Conservation (phyloP, 352 stramenopile genomes). For the Phytophthora sansomeana region DNA sequence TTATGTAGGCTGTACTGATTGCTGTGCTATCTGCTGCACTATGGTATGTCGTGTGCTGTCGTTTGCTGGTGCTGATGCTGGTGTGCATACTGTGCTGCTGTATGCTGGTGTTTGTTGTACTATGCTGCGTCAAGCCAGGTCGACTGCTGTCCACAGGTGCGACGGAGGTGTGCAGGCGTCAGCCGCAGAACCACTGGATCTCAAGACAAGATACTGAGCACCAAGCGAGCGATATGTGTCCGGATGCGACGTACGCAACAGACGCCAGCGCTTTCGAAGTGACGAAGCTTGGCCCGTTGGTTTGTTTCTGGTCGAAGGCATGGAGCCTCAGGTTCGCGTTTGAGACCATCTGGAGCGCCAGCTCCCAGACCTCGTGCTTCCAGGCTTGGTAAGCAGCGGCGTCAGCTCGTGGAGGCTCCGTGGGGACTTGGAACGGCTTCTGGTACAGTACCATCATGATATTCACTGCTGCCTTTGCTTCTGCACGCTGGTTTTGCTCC, state of each 20-base stretch:
- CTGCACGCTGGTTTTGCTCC: conserved; percentile 6
- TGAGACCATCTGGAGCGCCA: background rate
- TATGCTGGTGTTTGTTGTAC: too few species aligned
- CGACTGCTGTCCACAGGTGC: background rate
- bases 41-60: too few species aligned
- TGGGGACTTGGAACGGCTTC: background rate
- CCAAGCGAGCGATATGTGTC: background rate
- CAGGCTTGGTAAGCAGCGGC: background rate
- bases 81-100: background rate
- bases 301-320: background rate
- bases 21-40: too few species aligned
- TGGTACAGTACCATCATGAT: conserved; percentile 22
- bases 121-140: background rate
- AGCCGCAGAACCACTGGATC: background rate
- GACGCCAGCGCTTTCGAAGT: conserved; percentile 6
- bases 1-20: too few species aligned
- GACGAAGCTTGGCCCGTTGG: background rate
- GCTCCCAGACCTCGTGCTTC: background rate
- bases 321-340: background rate
- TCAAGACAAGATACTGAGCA: background rate
- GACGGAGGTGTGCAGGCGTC: background rate
- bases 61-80: too few species aligned
- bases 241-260: background rate
- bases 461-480: conserved; percentile 8
- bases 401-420: background rate